Evolutionary conservation across 2,329 filamentous ascomycete genomes (phyloP).

Genomic region (Colletotrichum sublineola): DNA sequence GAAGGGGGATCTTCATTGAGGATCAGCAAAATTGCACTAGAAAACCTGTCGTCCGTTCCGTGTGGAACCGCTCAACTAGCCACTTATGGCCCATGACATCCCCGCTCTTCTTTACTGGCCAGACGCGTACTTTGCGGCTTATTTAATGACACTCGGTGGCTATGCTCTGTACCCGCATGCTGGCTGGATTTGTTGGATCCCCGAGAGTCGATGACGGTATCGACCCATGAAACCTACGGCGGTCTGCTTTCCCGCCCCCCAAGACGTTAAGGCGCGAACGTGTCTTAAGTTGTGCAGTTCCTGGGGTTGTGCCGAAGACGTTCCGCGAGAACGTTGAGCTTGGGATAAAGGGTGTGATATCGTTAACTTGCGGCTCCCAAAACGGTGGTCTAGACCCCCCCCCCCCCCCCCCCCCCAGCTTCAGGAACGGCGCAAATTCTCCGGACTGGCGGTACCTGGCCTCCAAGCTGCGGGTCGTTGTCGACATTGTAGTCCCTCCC

Average conservation of each 20-base stretch:
- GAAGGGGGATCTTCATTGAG: constrained; percentile 21
- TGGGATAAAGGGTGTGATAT: constrained; percentile 12
- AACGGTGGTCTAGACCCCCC: constrained; percentile 24
- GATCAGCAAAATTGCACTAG: constrained; percentile 32
- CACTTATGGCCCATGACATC: constrained; percentile 33
- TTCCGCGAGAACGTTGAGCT: constrained; percentile 1
- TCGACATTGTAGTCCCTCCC: constrained; percentile 13
- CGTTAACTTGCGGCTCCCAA: constrained; percentile 25
- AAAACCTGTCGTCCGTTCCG: constrained; percentile 16
- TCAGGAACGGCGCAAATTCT: constrained; percentile 33
- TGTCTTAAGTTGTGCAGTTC: neutral
- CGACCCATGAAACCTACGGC: neutral
- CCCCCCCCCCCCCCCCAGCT: constrained; percentile 5
- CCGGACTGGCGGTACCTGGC: constrained; percentile 32
- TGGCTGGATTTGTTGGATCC: neutral
- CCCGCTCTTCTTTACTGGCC: constrained; percentile 18
- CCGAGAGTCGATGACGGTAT: constrained; percentile 4
- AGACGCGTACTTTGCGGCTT: constrained; percentile 17
- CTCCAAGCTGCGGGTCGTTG: neutral
- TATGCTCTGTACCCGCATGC: neutral
- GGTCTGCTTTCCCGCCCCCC: constrained; percentile 6
- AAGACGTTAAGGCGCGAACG: neutral
- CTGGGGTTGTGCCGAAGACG: constrained; percentile 23
- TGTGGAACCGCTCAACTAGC: constrained; percentile 15
- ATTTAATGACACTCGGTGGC: constrained; percentile 8